phyloP scores from a whole-genome alignment of 1,284 basidiomycete genomes.

The Leccinum solheimii region DNA sequence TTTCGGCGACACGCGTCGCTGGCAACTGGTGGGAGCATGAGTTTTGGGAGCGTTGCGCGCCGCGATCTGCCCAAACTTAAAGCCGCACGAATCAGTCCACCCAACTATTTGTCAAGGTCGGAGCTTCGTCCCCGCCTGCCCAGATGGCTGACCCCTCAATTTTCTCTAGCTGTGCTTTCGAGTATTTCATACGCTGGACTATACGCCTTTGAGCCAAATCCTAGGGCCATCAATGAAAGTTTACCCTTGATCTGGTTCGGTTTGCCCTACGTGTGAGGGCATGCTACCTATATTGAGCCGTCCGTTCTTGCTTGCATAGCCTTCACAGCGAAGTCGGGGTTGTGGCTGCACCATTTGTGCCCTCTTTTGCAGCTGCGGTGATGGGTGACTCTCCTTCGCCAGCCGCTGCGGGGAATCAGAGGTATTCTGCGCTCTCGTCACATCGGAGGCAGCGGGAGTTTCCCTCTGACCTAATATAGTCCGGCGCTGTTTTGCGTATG shows the following conservation, averaged over 20 bases:
- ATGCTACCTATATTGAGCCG: constrained; percentile 7
- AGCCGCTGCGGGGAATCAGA: constrained; percentile 9
- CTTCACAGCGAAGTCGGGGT: constrained; percentile 10
- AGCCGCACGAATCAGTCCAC: constrained; percentile 9
- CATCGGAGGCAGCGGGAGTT: constrained; percentile 12
- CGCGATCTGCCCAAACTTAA: constrained; percentile 17
- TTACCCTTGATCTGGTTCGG: constrained; percentile 3
- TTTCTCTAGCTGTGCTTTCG: constrained; percentile 11
- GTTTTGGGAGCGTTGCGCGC: constrained; percentile 48
- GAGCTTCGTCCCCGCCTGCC: constrained; percentile 35
- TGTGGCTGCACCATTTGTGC: constrained; percentile 18
- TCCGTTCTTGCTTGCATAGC: background rate
- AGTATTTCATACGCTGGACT: constrained; percentile 19
- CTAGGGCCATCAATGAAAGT: constrained; percentile 1
- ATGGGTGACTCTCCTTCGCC: constrained; percentile 6
- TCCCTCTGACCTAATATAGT: constrained; percentile 12
- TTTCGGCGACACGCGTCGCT: constrained; percentile 45
- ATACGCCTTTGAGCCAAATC: constrained; percentile 7
- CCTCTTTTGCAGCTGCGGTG: constrained; percentile 4
- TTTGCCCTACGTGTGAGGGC: constrained; percentile 1
- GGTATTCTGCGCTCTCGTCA: constrained; percentile 3
- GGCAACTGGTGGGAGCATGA: constrained; percentile 57
- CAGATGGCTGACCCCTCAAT: constrained; percentile 17
- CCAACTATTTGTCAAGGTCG: constrained; percentile 27
- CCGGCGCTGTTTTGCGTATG: constrained; percentile 13